Percentiles rank a stretch among this genome's conserved stretches.
These are phyloP conservation scores for Pichia sp. DNA, from an alignment of 1,139 yeast genomes.

Conservation along the genomic window DNA sequence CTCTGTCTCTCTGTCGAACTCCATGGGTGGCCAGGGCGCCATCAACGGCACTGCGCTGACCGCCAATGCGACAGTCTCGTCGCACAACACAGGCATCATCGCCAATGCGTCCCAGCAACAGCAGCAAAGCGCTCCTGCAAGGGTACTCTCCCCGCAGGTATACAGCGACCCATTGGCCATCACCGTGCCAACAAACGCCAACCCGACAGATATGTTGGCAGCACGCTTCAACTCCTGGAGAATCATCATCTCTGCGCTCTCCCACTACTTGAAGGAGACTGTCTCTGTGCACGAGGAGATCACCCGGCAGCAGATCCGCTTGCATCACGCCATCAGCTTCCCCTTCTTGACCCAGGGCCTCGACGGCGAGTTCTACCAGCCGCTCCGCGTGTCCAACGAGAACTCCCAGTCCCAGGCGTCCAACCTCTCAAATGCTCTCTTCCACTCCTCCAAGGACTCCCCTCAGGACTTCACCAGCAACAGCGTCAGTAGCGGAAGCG, in stretches of 20 bases:
- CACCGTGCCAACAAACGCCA: conserved; percentile 50
- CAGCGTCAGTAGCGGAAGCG: conserved; percentile 10
- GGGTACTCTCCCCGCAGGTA: conserved; percentile 1
- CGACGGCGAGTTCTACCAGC: conserved; percentile 35
- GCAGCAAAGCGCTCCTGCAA: neutral
- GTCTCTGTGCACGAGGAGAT: conserved; percentile 85
- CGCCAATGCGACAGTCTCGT: neutral
- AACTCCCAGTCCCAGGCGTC: conserved; percentile 8
- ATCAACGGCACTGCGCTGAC: neutral
- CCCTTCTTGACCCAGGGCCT: conserved; percentile 41
- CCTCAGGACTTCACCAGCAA: conserved; percentile 3
- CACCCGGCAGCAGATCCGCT: conserved; percentile 73
- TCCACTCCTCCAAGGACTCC: conserved; percentile 16
- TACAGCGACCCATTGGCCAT: conserved; percentile 39
- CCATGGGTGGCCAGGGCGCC: neutral
- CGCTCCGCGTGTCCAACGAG: conserved; percentile 26
- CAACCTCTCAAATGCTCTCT: conserved; percentile 13
- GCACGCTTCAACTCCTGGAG: conserved; percentile 86
- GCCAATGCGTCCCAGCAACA: neutral
- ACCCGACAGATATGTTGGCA: conserved; percentile 85
- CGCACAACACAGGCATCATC: neutral
- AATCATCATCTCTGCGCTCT: conserved; percentile 66
- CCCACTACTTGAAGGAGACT: conserved; percentile 72
- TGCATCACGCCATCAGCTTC: conserved; percentile 72
- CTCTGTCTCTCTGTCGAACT: neutral